Conservation (phyloP, 805 yeast species). For the Starmerella davenportii region DNA sequence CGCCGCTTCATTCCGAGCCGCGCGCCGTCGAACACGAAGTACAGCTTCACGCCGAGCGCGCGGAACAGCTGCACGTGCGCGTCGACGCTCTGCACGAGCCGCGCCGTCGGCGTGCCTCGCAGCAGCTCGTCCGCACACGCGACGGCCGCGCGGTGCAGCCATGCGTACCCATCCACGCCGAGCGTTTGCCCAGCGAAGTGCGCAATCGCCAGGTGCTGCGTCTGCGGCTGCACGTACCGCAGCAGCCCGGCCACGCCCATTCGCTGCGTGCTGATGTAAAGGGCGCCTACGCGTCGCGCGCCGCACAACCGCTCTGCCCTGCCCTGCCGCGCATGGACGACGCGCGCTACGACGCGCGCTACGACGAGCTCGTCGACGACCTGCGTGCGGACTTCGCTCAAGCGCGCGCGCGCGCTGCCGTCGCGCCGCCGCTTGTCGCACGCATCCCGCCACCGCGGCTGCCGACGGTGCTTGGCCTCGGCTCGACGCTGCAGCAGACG, state of each 20-base stretch:
- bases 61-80: slow-evolving; percentile 48
- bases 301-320: background rate
- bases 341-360: background rate
- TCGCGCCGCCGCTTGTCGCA: slow-evolving; percentile 2
- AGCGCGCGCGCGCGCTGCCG: background rate
- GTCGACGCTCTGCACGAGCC: slow-evolving; percentile 44
- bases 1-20: slow-evolving; percentile 57
- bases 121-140: slow-evolving; percentile 74
- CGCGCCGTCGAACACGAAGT: slow-evolving; percentile 87
- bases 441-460: slow-evolving; percentile 7
- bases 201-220: slow-evolving; percentile 38
- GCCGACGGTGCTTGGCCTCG: slow-evolving; percentile 10
- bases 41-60: slow-evolving; percentile 57
- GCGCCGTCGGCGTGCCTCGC: slow-evolving; percentile 42
- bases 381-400: background rate
- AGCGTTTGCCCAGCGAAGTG: slow-evolving; percentile 53
- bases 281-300: background rate
- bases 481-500: slow-evolving; percentile 11
- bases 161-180: slow-evolving; percentile 91
- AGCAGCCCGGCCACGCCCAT: slow-evolving; percentile 76
- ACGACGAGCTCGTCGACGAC: background rate
- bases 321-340: background rate
- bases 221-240: slow-evolving; percentile 61
- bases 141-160: slow-evolving; percentile 80
- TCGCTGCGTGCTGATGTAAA: background rate